Percentiles rank a stretch among this genome's conserved stretches.
These are phyloP conservation scores for Leishmania arabica DNA, from an alignment of 208 protist species.

Conservation along the genomic window DNA sequence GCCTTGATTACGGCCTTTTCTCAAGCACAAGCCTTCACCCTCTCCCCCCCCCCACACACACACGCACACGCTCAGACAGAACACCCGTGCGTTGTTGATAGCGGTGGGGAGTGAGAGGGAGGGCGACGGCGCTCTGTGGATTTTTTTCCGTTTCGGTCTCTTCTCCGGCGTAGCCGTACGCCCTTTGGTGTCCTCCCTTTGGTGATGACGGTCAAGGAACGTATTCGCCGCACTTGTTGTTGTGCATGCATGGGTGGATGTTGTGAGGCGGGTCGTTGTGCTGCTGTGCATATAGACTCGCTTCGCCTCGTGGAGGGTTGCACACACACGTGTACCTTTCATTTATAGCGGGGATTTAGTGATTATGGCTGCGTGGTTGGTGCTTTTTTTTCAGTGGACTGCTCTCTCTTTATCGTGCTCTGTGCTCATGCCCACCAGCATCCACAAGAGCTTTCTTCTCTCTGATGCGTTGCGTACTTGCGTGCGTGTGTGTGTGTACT, in stretches of 20 bases:
- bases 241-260: conserved; percentile 2
- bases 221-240: background rate
- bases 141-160: background rate
- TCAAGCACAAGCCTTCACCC: background rate
- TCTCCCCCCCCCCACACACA: background rate
- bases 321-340: background rate
- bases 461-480: background rate
- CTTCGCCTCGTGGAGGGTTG: background rate
- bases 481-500: background rate
- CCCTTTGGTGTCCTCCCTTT: background rate
- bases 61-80: background rate
- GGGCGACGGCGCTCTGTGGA: background rate
- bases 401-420: background rate
- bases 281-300: background rate
- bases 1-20: background rate
- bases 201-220: background rate
- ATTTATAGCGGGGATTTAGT: background rate
- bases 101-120: background rate
- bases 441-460: background rate
- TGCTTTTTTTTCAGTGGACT: background rate
- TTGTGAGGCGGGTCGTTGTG: background rate
- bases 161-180: background rate
- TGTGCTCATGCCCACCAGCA: background rate
- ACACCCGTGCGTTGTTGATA: background rate
- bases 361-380: background rate